Conservation (phyloP, 2,329 filamentous ascomycete genomes). For the Emergomyces africanus region DNA sequence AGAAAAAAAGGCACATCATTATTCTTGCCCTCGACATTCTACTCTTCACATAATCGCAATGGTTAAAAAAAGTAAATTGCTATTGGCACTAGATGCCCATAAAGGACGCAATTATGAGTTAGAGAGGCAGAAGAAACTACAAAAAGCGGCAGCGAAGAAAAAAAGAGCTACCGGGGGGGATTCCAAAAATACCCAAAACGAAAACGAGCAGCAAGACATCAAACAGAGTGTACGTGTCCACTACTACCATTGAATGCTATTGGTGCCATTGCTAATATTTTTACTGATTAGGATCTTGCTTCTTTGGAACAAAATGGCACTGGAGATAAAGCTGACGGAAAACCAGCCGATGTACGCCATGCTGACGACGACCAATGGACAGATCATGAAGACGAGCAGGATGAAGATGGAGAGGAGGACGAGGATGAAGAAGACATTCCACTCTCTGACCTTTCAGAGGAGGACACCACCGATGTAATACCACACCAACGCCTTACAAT, state of each 20-base stretch:
- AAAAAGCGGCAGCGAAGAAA: conserved; percentile 35
- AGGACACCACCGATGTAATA: conserved; percentile 74
- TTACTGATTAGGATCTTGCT: not conserved
- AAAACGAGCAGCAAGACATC: conserved; percentile 21
- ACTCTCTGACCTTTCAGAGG: conserved; percentile 70
- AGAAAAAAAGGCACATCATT: not conserved
- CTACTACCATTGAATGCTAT: not conserved
- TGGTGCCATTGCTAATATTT: not conserved
- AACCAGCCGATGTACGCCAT: conserved; percentile 7
- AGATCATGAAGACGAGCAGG: conserved; percentile 24
- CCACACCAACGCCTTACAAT: conserved; percentile 90
- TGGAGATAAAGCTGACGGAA: conserved; percentile 20
- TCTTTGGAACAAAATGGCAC: conserved; percentile 35
- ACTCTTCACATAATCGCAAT: conserved; percentile 17
- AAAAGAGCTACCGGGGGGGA: conserved; percentile 24
- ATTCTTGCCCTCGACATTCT: not conserved
- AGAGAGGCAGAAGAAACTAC: conserved; percentile 62
- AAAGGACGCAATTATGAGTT: conserved; percentile 57
- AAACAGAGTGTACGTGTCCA: conserved; percentile 5
- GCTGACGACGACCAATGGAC: conserved; percentile 14
- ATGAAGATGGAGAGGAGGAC: conserved; percentile 46
- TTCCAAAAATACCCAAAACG: not conserved
- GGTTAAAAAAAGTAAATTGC: conserved; percentile 45
- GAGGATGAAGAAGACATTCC: conserved; percentile 80
- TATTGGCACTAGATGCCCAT: conserved; percentile 44